Evolutionary conservation across 1,284 basidiomycete species (phyloP), one percentile per base, ranked within the genome.

Genomic region (Irpex sp.): DNA sequence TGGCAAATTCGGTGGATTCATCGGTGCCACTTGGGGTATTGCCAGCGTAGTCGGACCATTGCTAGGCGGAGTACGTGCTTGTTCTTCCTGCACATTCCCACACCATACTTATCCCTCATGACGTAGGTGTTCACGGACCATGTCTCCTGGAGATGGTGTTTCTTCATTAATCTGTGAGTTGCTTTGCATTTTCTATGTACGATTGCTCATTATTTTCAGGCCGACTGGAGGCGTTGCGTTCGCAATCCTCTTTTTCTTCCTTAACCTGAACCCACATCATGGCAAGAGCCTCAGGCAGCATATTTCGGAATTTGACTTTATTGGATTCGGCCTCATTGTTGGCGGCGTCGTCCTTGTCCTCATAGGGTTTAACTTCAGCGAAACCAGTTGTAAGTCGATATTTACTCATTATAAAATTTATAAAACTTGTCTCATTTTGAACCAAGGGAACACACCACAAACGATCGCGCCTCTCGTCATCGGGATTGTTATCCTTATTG

Each of bases 11-110:
- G 83, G 85, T 7, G 90, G 91, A 3, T 74, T 86, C 1, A 80
- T 94, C 57, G 93, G 92, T 57, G 86, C 89, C 0, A 90, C 90
- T 0, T 95, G 91, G 88, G 92, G 92, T 4, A 82, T 93, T 67
- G 89, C 88, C 6, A 87, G 89, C 67, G 90, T 93, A 34, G 74
- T 92, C 6, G 92, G 93, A 0, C 92, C 93, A 3, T 77, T 94
- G 4, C 76, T 91, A 5, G 89, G 89, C 62, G 89, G 89, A 66
- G 88, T 89, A 72, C 77, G 86, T 59, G 57, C 19, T 44, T 5
- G 36, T 54, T 26, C 19, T 57, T 60, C 13, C 19, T 9, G 36
- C 4, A 62, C 38, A 17, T 59, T 48, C 57, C 47, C 65, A 57
- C 60, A 66, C 34, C 8, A 38, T 40, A 9, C 26, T 61, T 31